Percentiles rank a stretch among this genome's conserved stretches.
Conservation (phyloP, 768 basidiomycete genomes). For the Auriscalpium orientale region DNA sequence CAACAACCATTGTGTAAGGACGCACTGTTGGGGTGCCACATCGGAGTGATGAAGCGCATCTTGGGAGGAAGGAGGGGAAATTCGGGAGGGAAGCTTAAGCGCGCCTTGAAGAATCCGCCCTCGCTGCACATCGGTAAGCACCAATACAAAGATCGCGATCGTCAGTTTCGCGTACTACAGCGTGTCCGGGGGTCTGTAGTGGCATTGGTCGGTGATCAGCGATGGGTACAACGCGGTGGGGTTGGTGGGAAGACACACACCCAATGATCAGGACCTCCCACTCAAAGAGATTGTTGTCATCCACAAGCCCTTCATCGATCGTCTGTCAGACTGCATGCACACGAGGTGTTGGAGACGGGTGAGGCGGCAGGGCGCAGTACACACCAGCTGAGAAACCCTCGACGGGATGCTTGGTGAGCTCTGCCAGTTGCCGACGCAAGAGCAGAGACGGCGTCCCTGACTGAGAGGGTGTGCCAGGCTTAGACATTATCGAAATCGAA, state of each 20-base stretch:
- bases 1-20: not conserved
- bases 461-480: constrained; percentile 9
- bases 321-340: constrained; percentile 22
- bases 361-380: constrained; percentile 21
- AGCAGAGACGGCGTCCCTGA: constrained; percentile 37
- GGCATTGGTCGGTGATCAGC: constrained; percentile 10
- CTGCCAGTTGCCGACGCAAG: constrained; percentile 70
- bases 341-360: constrained; percentile 9
- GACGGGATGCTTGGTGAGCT: constrained; percentile 88
- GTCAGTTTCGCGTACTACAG: constrained; percentile 55
- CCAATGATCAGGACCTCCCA: constrained; percentile 97
- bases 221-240: not conserved
- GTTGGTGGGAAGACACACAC: constrained; percentile 34
- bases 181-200: constrained; percentile 77
- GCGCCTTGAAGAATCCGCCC: constrained; percentile 92
- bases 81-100: constrained; percentile 82
- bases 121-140: constrained; percentile 49
- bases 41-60: constrained; percentile 91
- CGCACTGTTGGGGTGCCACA: constrained; percentile 97
- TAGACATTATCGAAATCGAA: constrained; percentile 16
- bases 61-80: constrained; percentile 89
- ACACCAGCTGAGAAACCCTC: constrained; percentile 94
- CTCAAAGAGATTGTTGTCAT: constrained; percentile 90
- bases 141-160: not conserved
- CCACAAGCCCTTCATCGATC: constrained; percentile 66